Conservation (phyloP, 345 rosid species). For the Anacardium occidentale region DNA sequence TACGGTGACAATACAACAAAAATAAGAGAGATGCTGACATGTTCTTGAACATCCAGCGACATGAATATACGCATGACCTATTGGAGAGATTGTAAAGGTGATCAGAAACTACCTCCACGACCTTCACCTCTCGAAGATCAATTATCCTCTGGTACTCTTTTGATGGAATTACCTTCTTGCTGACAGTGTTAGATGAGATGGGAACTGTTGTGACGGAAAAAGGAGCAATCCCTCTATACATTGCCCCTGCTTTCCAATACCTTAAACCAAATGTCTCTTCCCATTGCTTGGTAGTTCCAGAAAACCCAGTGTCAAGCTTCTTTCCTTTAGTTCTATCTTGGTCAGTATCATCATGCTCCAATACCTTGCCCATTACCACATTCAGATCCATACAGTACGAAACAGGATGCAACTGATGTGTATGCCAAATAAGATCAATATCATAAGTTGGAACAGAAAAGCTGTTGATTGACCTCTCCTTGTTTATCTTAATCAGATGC, state of each 20-base stretch:
- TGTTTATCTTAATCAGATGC: constrained; percentile 73
- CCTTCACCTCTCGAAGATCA: constrained; percentile 51
- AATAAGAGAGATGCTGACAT: background rate
- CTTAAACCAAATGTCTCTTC: constrained; percentile 78
- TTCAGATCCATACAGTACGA: constrained; percentile 67
- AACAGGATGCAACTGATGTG: constrained; percentile 86
- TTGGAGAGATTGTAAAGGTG: constrained; percentile 6
- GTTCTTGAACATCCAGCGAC: background rate
- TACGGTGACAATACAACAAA: background rate
- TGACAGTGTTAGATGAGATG: constrained; percentile 32
- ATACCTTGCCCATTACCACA: constrained; percentile 59
- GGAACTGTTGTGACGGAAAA: constrained; percentile 57
- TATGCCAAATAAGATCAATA: constrained; percentile 95
- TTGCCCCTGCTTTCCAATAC: constrained; percentile 93
- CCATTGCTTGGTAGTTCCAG: constrained; percentile 81
- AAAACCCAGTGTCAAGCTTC: constrained; percentile 83
- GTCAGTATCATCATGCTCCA: constrained; percentile 94
- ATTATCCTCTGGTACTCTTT: constrained; percentile 31
- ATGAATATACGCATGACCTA: background rate
- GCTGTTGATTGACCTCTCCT: constrained; percentile 54
- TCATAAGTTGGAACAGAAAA: constrained; percentile 97
- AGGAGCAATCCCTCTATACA: constrained; percentile 79
- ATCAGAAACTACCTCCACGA: constrained; percentile 60
- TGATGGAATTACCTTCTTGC: constrained; percentile 32
- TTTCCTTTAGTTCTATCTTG: constrained; percentile 86